A percentile compares a stretch with the other conserved stretches of the same genome.
phyloP scores from a whole-genome alignment of 164 flowering plant species.

The Dillenia suffruticosa region DNA sequence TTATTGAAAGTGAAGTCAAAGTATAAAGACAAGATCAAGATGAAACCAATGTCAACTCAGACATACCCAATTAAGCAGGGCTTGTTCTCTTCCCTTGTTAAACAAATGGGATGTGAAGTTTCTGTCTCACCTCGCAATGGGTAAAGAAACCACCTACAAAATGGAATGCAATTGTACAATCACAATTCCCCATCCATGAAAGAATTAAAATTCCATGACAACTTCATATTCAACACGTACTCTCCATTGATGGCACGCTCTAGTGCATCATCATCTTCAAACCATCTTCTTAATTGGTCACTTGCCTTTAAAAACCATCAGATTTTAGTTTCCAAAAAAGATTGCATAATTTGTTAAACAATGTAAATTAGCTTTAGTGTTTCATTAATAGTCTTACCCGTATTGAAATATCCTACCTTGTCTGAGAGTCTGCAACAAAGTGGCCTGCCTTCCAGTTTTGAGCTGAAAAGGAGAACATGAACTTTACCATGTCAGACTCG shows the following conservation, averaged over 20 bases:
- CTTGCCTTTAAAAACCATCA: constrained; percentile 46
- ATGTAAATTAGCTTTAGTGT: neutral
- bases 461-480: constrained; percentile 39
- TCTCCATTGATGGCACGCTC: constrained; percentile 85
- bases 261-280: constrained; percentile 85
- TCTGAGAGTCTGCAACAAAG: constrained; percentile 76
- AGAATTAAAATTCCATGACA: too few relatives aligned
- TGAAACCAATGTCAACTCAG: neutral
- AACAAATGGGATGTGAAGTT: constrained; percentile 40
- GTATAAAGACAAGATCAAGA: neutral
- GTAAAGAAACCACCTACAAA: constrained; percentile 76
- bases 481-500: too few relatives aligned
- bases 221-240: constrained; percentile 36
- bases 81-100: constrained; percentile 54
- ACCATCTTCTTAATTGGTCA: constrained; percentile 69
- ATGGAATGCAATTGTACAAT: neutral
- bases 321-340: constrained; percentile 10
- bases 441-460: constrained; percentile 86
- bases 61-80: constrained; percentile 69
- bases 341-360: neutral
- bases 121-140: constrained; percentile 45
- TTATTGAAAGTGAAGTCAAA: neutral
- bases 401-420: constrained; percentile 49
- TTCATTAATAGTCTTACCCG: too few relatives aligned
- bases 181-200: too few relatives aligned